Percentiles rank a stretch among this genome's conserved stretches.
Conservation (phyloP, 2,329 filamentous ascomycete species). For the Fusarium annulatum region DNA sequence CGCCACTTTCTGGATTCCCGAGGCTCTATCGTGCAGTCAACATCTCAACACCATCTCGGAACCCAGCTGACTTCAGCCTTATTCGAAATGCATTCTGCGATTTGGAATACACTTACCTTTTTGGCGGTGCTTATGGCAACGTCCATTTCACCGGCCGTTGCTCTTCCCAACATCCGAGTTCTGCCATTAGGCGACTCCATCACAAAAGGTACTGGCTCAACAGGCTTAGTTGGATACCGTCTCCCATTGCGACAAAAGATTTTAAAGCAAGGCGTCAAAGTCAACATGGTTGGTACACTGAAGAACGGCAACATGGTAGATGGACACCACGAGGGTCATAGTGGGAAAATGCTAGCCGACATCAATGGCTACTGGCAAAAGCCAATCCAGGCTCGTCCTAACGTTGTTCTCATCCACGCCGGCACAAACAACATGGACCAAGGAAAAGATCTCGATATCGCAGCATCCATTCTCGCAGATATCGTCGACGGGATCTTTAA, state of each 20-base stretch:
- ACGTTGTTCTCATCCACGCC: constrained; percentile 30
- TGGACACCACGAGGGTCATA: constrained; percentile 27
- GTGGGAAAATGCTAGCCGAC: constrained; percentile 19
- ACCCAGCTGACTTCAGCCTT: neutral
- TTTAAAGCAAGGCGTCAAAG: constrained; percentile 1
- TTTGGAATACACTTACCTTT: neutral
- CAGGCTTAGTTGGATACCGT: constrained; percentile 19
- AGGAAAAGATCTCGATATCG: constrained; percentile 9
- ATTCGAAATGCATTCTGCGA: neutral
- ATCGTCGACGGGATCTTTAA: constrained; percentile 29
- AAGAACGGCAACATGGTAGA: constrained; percentile 26
- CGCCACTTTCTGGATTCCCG: constrained; percentile 8
- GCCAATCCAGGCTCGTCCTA: constrained; percentile 24
- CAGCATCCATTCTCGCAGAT: neutral
- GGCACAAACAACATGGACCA: constrained; percentile 35
- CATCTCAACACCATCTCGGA: neutral
- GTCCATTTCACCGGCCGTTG: neutral
- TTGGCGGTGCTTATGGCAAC: neutral
- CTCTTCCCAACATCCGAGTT: constrained; percentile 22
- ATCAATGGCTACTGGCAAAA: constrained; percentile 27
- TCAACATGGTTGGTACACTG: constrained; percentile 24
- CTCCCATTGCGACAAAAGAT: constrained; percentile 12
- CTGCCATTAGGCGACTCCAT: constrained; percentile 31
- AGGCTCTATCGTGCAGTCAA: neutral
- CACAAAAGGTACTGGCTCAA: constrained; percentile 30